A percentile compares a stretch with the other conserved stretches of the same genome.
These are phyloP conservation scores for Chlorella vulgaris DNA, from an alignment of 139 green algal species.

Conservation along the genomic window DNA sequence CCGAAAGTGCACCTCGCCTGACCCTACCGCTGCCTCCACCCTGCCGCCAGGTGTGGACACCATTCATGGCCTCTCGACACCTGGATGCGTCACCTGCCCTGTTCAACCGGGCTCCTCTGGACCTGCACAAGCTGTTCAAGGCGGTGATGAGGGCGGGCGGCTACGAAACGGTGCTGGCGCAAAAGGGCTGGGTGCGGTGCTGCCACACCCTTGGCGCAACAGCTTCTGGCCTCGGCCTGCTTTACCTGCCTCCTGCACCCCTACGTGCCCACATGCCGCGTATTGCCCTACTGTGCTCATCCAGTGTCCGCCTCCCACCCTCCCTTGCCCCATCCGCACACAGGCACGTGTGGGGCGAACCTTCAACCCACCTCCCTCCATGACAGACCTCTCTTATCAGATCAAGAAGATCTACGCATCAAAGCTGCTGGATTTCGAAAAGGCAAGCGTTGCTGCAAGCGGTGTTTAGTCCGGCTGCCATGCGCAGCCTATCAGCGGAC, in stretches of 20 bases:
- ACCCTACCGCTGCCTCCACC: neutral
- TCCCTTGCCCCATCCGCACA: too few species aligned
- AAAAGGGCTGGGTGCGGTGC: slow-evolving; percentile 21
- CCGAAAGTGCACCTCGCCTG: too few species aligned
- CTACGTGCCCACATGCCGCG: too few species aligned
- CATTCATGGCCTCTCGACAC: slow-evolving; percentile 5
- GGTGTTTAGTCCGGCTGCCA: too few species aligned
- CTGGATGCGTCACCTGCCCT: slow-evolving; percentile 12
- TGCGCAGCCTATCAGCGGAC: too few species aligned
- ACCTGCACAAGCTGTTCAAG: slow-evolving; percentile 26
- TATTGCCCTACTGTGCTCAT: too few species aligned
- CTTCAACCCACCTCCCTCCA: slow-evolving; percentile 27
- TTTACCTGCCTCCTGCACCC: too few species aligned
- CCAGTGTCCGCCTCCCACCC: too few species aligned
- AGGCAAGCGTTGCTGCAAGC: neutral
- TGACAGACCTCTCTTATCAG: slow-evolving; percentile 35
- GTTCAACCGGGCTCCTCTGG: slow-evolving; percentile 20
- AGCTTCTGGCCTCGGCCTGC: neutral
- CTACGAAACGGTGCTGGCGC: neutral
- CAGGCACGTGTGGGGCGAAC: slow-evolving; percentile 13
- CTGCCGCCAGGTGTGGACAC: slow-evolving; percentile 13
- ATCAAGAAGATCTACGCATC: slow-evolving; percentile 18
- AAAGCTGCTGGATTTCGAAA: slow-evolving; percentile 31
- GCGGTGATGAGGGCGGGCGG: slow-evolving; percentile 6
- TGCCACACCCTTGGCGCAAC: neutral